Conservation (phyloP, 441 rosid species). For the Adansonia rubrostipa region DNA sequence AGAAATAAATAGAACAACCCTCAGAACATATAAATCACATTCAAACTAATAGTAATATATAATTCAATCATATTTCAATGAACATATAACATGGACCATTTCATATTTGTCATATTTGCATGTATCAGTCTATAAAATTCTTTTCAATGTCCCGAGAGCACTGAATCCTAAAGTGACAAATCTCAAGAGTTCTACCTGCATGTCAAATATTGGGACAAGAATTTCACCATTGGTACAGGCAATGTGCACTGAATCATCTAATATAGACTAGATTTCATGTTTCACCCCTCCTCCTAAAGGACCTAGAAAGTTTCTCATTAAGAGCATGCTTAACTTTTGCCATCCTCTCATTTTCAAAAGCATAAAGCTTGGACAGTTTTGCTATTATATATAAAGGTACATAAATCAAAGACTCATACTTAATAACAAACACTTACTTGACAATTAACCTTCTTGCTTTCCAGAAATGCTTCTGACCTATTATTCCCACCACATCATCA, state of each 20-base stretch:
- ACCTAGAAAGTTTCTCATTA: not conserved
- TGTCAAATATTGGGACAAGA: not conserved
- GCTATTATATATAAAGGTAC: not conserved
- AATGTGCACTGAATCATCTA: not conserved
- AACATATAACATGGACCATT: not conserved
- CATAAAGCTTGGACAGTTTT: not conserved
- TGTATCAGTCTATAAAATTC: not conserved
- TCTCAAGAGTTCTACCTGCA: not conserved
- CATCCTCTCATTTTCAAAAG: not conserved
- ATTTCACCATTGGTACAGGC: not conserved
- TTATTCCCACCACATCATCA: slow-evolving; percentile 76
- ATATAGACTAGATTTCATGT: not conserved
- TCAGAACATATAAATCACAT: slow-evolving; percentile 13
- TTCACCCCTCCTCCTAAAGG: slow-evolving; percentile 22
- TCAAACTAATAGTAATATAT: not conserved
- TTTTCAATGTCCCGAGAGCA: not conserved
- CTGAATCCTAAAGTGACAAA: not conserved
- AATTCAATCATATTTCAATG: not conserved
- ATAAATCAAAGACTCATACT: not conserved
- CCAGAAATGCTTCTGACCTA: slow-evolving; percentile 92
- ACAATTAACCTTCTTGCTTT: slow-evolving; percentile 82
- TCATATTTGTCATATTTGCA: not conserved
- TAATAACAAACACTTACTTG: slow-evolving; percentile 60
- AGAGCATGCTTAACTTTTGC: not conserved
- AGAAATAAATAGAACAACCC: not conserved